Conservation (phyloP, 805 yeast genomes). For the Myxozyma nipponensis region DNA sequence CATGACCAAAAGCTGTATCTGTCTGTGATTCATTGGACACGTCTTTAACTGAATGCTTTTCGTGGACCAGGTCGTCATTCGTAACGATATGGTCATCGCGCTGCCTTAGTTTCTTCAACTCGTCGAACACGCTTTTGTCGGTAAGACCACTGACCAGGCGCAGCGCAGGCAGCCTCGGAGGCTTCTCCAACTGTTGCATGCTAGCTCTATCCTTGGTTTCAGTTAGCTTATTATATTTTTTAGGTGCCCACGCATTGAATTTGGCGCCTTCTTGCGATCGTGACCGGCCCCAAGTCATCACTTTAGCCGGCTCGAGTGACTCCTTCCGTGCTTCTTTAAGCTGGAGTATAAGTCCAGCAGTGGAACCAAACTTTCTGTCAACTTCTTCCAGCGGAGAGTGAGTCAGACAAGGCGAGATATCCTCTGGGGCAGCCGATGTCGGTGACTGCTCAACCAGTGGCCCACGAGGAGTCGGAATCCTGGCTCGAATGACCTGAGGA, state of each 20-base stretch:
- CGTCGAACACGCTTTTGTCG: background rate
- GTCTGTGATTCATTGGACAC: background rate
- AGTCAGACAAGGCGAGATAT: too few species aligned
- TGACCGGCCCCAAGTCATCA: background rate
- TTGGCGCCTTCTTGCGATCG: too few species aligned
- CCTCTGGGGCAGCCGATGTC: too few species aligned
- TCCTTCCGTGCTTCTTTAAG: background rate
- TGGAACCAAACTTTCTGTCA: constrained; percentile 2
- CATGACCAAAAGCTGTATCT: too few species aligned
- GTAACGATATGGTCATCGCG: background rate
- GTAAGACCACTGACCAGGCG: background rate
- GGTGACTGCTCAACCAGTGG: background rate
- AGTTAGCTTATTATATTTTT: too few species aligned
- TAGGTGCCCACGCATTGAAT: too few species aligned
- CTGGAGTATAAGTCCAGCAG: constrained; percentile 7
- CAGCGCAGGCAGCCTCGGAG: background rate
- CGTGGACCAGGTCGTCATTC: background rate
- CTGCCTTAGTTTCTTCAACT: background rate
- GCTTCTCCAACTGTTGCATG: background rate
- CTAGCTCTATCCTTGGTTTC: background rate
- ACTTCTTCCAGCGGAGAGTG: background rate
- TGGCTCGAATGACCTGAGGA: constrained; percentile 23
- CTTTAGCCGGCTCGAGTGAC: background rate
- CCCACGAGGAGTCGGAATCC: constrained; percentile 26
- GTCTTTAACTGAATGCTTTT: too few species aligned